These are phyloP conservation scores for Tilletia indica DNA, from an alignment of 1,284 basidiomycete genomes.

Conservation along the genomic window DNA sequence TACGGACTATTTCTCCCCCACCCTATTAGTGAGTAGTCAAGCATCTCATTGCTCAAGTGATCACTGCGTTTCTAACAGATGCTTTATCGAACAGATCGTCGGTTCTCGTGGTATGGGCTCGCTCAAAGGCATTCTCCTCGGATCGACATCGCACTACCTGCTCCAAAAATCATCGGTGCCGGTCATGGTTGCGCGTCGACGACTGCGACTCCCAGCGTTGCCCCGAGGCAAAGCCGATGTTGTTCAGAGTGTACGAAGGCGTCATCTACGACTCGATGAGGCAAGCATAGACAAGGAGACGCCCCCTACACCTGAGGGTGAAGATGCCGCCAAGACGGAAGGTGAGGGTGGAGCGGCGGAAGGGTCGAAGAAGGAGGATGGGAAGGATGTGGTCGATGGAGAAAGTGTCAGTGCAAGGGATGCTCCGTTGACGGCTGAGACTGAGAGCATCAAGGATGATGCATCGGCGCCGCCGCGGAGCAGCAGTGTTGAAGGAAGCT, in stretches of 20 bases:
- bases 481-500: not conserved
- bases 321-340: conserved; percentile 20
- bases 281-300: conserved; percentile 50
- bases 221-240: conserved; percentile 53
- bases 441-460: not conserved
- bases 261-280: conserved; percentile 52
- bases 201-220: conserved; percentile 47
- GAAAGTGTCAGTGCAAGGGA: no score
- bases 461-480: not conserved
- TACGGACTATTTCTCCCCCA: conserved; percentile 84
- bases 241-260: conserved; percentile 44
- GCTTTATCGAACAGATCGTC: conserved; percentile 64
- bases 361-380: no score
- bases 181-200: conserved; percentile 68
- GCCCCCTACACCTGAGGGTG: conserved; percentile 1
- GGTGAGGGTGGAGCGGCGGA: conserved; percentile 20
- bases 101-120: conserved; percentile 87
- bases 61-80: not conserved
- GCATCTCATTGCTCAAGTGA: no score
- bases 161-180: conserved; percentile 88
- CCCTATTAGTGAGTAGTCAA: conserved; percentile 65
- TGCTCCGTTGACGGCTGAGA: no score
- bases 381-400: not conserved
- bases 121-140: conserved; percentile 88
- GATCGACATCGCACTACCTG: conserved; percentile 95